phyloP scores from a whole-genome alignment of 2,329 filamentous ascomycete genomes.

The Spiromastix sp. region DNA sequence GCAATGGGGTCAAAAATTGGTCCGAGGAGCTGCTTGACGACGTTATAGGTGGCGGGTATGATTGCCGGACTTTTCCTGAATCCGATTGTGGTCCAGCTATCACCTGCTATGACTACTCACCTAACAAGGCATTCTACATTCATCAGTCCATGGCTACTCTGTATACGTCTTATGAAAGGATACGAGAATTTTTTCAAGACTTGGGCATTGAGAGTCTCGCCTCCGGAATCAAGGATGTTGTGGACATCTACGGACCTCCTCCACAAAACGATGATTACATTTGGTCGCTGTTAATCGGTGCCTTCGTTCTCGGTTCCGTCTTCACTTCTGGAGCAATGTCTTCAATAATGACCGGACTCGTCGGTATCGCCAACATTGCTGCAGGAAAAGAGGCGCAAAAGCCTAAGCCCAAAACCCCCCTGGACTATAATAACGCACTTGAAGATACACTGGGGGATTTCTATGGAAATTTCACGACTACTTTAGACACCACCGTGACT shows the following conservation, averaged over 20 bases:
- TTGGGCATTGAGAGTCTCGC: not conserved
- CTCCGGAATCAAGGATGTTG: slow-evolving; percentile 1
- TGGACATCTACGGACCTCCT: slow-evolving; percentile 3
- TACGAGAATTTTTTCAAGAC: slow-evolving; percentile 3
- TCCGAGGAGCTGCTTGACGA: slow-evolving; percentile 1
- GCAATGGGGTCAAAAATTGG: slow-evolving; percentile 1
- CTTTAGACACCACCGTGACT: not conserved
- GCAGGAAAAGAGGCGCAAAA: slow-evolving; percentile 1
- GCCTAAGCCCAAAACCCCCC: not conserved
- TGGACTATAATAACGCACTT: not conserved
- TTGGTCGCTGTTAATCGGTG: slow-evolving; percentile 2
- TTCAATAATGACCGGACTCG: slow-evolving; percentile 1
- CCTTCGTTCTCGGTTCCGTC: slow-evolving; percentile 1
- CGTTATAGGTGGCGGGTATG: not conserved
- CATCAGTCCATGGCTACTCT: not conserved
- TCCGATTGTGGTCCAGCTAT: not conserved
- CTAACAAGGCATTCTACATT: slow-evolving; percentile 1
- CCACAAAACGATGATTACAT: not conserved
- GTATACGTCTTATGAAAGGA: not conserved
- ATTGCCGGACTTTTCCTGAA: slow-evolving; percentile 1
- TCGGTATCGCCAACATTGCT: slow-evolving; percentile 4
- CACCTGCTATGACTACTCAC: not conserved
- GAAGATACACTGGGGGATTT: not conserved
- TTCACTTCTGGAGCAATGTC: not conserved
- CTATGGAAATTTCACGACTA: not conserved